phyloP scores from a whole-genome alignment of 345 rosid genomes.

The Eucalyptus cloeziana region DNA sequence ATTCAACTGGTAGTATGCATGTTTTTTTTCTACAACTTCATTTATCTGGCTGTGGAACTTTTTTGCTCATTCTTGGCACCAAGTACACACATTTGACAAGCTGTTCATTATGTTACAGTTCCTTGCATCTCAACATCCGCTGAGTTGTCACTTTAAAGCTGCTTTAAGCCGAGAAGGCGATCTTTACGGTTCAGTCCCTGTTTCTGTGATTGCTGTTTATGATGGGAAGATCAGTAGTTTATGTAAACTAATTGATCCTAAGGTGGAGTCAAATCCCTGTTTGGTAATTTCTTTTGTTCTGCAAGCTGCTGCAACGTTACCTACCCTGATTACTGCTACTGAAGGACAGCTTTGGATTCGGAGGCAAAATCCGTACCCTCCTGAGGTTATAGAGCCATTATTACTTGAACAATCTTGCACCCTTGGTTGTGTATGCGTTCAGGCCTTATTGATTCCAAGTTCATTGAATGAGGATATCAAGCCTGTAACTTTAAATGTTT shows the following conservation, averaged over 20 bases:
- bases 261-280: slow-evolving; percentile 47
- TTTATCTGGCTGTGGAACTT: background rate
- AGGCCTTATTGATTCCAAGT: slow-evolving; percentile 47
- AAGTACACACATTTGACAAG: background rate
- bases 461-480: slow-evolving; percentile 26
- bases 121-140: slow-evolving; percentile 54
- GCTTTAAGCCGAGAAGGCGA: slow-evolving; percentile 51
- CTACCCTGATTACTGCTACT: slow-evolving; percentile 23
- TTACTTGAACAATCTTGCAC: slow-evolving; percentile 20
- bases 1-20: background rate
- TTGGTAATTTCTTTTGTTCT: slow-evolving; percentile 41
- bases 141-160: slow-evolving; percentile 78
- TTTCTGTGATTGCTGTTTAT: slow-evolving; percentile 55
- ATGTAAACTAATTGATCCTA: slow-evolving; percentile 57
- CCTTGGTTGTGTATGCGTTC: slow-evolving; percentile 2
- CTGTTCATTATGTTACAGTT: slow-evolving; percentile 31
- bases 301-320: slow-evolving; percentile 53
- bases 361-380: slow-evolving; percentile 44
- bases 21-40: background rate
- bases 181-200: slow-evolving; percentile 54
- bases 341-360: slow-evolving; percentile 35
- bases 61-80: background rate
- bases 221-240: slow-evolving; percentile 53
- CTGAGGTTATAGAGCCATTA: slow-evolving; percentile 24
- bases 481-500: slow-evolving; percentile 25